Conservation (phyloP, 106 monocot species). For the Dioscorea dumetorum region DNA sequence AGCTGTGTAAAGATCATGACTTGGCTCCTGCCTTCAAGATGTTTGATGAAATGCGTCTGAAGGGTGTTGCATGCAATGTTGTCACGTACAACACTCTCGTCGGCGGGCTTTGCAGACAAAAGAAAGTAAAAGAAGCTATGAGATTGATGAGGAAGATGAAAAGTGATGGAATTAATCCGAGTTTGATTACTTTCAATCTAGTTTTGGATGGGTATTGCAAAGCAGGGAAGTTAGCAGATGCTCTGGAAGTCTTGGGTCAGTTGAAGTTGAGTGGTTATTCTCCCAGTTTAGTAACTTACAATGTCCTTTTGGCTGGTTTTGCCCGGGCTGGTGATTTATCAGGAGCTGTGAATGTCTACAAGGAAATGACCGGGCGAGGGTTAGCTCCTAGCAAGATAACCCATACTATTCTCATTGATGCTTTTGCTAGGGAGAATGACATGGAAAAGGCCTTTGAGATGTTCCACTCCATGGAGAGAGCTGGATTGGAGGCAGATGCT, state of each 20-base stretch:
- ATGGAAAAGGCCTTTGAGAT: conserved; percentile 46
- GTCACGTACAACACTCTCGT: conserved; percentile 55
- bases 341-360: conserved; percentile 22
- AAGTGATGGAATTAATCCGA: conserved; percentile 23
- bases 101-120: conserved; percentile 27
- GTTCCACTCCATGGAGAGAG: conserved; percentile 29
- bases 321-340: conserved; percentile 26
- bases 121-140: conserved; percentile 22
- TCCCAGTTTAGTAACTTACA: conserved; percentile 48
- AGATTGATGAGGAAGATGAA: conserved; percentile 39
- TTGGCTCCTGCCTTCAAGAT: conserved; percentile 25
- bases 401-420: conserved; percentile 52
- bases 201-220: conserved; percentile 50
- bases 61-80: conserved; percentile 37
- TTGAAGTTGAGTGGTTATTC: conserved; percentile 44
- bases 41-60: conserved; percentile 53
- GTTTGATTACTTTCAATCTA: conserved; percentile 40
- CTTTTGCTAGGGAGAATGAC: conserved; percentile 40
- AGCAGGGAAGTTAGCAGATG: conserved; percentile 22
- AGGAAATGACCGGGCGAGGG: conserved; percentile 53
- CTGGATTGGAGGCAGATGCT: conserved; percentile 45
- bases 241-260: conserved; percentile 16
- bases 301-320: conserved; percentile 42
- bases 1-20: conserved; percentile 18
- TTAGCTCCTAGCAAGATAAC: conserved; percentile 46